A percentile compares a stretch with the other conserved stretches of the same genome.
Evolutionary conservation across 140 eudicot species (phyloP).

Genomic region (Bidens hawaiensis): DNA sequence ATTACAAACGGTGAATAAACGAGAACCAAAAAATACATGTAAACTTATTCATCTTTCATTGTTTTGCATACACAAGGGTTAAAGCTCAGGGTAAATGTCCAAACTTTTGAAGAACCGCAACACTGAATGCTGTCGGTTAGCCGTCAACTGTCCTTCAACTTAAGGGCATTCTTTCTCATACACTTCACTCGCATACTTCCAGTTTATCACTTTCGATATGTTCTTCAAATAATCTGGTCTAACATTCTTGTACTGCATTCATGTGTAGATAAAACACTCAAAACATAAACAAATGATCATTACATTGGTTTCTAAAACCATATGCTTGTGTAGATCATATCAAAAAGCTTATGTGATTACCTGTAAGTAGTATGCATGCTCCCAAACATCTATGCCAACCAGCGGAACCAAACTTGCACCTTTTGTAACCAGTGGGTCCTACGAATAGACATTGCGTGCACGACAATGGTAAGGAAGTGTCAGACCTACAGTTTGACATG

Average conservation of each 20-base stretch:
- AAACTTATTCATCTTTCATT: conserved; percentile 7
- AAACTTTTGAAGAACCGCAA: neutral
- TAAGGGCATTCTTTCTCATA: conserved; percentile 63
- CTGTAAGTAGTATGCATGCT: conserved; percentile 98
- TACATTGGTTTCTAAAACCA: neutral
- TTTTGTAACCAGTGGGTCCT: conserved; percentile 94
- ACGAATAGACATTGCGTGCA: too few species aligned
- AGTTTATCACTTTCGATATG: conserved; percentile 84
- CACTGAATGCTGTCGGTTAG: neutral
- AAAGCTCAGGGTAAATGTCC: conserved; percentile 10
- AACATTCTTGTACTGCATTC: conserved; percentile 76
- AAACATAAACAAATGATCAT: neutral
- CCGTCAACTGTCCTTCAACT: conserved; percentile 12
- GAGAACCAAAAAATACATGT: neutral
- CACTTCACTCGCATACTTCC: conserved; percentile 70
- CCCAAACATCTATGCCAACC: conserved; percentile 98
- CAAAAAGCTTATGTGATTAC: conserved; percentile 31
- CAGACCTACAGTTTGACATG: too few species aligned
- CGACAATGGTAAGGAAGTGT: too few species aligned
- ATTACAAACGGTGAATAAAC: neutral
- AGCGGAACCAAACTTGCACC: conserved; percentile 82
- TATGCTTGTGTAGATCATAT: neutral
- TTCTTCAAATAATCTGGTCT: conserved; percentile 88
- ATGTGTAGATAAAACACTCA: neutral
- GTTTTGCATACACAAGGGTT: conserved; percentile 14